Evolutionary conservation across 1,284 basidiomycete species (phyloP).

Genomic region (Pseudomicrostroma phylloplanum): DNA sequence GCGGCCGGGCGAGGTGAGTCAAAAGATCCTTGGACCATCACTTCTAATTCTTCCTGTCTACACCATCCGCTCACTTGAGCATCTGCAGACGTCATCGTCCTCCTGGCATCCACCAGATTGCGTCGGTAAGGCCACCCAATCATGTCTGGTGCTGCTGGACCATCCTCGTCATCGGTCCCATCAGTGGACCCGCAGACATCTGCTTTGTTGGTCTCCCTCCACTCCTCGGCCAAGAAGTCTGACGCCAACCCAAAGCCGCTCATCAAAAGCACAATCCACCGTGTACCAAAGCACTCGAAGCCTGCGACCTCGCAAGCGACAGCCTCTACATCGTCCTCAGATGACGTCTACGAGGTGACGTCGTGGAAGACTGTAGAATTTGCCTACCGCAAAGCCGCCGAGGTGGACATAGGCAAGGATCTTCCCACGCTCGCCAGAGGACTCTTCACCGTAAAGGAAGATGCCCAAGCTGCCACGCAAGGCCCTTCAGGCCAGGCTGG

Average conservation of each 20-base stretch:
- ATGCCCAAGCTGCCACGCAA: slow-evolving; percentile 23
- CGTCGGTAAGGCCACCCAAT: too few relatives aligned
- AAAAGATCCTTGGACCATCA: too few relatives aligned
- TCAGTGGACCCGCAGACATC: not conserved
- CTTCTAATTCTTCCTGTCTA: too few relatives aligned
- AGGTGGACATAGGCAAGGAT: slow-evolving; percentile 18
- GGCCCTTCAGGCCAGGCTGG: slow-evolving; percentile 21
- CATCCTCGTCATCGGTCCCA: too few relatives aligned
- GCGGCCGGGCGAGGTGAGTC: too few relatives aligned
- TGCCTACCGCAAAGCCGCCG: slow-evolving; percentile 45
- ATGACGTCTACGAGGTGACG: slow-evolving; percentile 2
- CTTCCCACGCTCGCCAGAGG: slow-evolving; percentile 47
- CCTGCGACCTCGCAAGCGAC: not conserved
- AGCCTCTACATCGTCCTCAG: not conserved
- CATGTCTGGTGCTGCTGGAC: too few relatives aligned
- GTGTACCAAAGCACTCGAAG: not conserved
- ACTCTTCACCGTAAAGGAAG: slow-evolving; percentile 36
- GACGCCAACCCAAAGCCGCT: slow-evolving; percentile 1
- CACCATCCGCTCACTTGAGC: too few relatives aligned
- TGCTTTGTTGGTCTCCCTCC: not conserved
- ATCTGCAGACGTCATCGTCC: too few relatives aligned
- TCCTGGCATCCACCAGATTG: too few relatives aligned
- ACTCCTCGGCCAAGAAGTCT: not conserved
- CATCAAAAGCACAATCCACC: not conserved
- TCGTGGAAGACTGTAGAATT: slow-evolving; percentile 48